Conservation (phyloP, 1,139 yeast species). For the Sugiyamaella sp. region DNA sequence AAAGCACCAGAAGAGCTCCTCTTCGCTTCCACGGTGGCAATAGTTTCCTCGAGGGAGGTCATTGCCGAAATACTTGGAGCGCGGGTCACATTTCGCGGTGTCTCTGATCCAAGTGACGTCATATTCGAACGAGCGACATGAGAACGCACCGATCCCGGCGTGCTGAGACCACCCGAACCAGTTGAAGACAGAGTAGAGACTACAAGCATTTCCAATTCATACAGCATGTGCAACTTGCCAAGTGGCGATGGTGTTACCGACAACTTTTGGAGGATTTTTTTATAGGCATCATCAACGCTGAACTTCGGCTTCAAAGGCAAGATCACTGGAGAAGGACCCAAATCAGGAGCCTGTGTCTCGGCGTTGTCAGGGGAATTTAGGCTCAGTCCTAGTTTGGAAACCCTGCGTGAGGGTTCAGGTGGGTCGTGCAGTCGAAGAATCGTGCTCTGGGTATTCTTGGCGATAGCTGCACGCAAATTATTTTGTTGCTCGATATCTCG, state of each 20-base stretch:
- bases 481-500: slow-evolving; percentile 26
- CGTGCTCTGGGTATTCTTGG: slow-evolving; percentile 27
- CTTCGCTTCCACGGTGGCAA: slow-evolving; percentile 38
- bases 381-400: slow-evolving; percentile 13
- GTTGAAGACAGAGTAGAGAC: slow-evolving; percentile 34
- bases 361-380: not conserved
- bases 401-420: slow-evolving; percentile 22
- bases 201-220: slow-evolving; percentile 39
- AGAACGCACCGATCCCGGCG: slow-evolving; percentile 32
- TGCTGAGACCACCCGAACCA: slow-evolving; percentile 22
- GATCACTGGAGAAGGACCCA: slow-evolving; percentile 1
- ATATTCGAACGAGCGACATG: slow-evolving; percentile 31
- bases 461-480: slow-evolving; percentile 27
- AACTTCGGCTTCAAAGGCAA: slow-evolving; percentile 23
- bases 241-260: slow-evolving; percentile 40
- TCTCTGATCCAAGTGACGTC: slow-evolving; percentile 33
- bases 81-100: slow-evolving; percentile 19
- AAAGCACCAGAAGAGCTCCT: slow-evolving; percentile 33
- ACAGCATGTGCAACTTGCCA: slow-evolving; percentile 36
- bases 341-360: not conserved
- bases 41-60: slow-evolving; percentile 35
- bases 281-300: slow-evolving; percentile 38
- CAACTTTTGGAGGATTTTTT: slow-evolving; percentile 32
- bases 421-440: slow-evolving; percentile 29
- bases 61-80: slow-evolving; percentile 27